Conservation (phyloP, 495 filamentous ascomycete species). For the Thermochaetoides thermophila region DNA sequence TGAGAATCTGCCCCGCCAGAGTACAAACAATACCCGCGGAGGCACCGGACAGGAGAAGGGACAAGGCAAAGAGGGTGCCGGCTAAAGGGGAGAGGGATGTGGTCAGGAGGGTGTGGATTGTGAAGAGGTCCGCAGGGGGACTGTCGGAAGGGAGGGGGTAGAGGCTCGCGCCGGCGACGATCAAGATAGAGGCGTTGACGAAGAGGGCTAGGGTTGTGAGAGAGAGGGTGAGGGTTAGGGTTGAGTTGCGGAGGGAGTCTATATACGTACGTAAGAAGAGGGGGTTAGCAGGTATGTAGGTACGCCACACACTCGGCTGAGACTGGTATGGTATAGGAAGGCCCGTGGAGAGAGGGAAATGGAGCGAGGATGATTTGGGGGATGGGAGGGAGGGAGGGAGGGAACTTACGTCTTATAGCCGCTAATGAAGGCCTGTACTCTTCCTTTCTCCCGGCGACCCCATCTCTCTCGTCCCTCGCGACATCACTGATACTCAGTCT, state of each 20-base stretch:
- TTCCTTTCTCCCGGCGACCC: no score
- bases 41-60: conserved; percentile 38
- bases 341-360: no score
- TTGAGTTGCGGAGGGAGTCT: conserved; percentile 67
- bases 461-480: no score
- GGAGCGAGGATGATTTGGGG: no score
- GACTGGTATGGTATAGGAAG: no score
- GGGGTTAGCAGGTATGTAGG: no score
- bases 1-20: conserved; percentile 45
- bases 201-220: conserved; percentile 92
- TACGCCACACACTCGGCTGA: no score
- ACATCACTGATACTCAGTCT: no score
- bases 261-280: conserved; percentile 41
- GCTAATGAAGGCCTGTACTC: no score
- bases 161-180: conserved; percentile 70
- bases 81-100: conserved; percentile 54
- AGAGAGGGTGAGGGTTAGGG: conserved; percentile 55
- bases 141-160: conserved; percentile 40
- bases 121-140: conserved; percentile 59
- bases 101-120: conserved; percentile 65
- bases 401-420: no score
- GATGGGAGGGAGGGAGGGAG: no score
- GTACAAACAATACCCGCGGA: conserved; percentile 43
- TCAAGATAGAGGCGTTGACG: conserved; percentile 82
- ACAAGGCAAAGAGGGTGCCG: conserved; percentile 42